A percentile compares a stretch with the other conserved stretches of the same genome.
phyloP scores from a whole-genome alignment of 352 stramenopile species.

The Albugo laibachii region DNA sequence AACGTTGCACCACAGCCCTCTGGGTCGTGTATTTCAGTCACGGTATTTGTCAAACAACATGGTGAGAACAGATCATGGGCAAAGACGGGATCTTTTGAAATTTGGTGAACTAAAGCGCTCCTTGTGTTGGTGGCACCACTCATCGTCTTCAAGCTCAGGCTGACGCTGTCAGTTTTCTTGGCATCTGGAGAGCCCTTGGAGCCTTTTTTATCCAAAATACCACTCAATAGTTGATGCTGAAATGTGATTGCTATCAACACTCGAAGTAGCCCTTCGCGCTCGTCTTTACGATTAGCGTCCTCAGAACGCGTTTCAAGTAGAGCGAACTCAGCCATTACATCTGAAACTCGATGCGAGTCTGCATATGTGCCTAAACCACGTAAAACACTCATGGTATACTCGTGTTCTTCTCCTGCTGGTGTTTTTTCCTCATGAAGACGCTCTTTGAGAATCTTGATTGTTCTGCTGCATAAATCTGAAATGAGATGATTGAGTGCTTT shows the following conservation, averaged over 20 bases:
- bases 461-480: constrained; percentile 45
- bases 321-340: constrained; percentile 21
- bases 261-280: constrained; percentile 22
- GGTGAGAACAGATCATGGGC: constrained; percentile 1
- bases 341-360: constrained; percentile 31
- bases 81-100: background rate
- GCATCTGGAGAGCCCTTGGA: too few species aligned
- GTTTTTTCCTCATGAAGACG: constrained; percentile 3
- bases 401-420: too few species aligned
- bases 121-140: too few species aligned
- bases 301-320: background rate
- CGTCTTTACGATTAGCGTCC: constrained; percentile 12
- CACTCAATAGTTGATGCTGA: too few species aligned
- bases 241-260: constrained; percentile 26
- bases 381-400: constrained; percentile 13
- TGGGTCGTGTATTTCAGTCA: background rate
- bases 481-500: constrained; percentile 65
- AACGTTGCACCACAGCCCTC: background rate
- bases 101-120: background rate
- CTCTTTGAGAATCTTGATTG: constrained; percentile 15
- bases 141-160: too few species aligned
- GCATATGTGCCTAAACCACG: constrained; percentile 32
- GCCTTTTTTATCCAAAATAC: too few species aligned
- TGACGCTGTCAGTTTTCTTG: too few species aligned
- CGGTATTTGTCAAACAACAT: background rate